Conservation (phyloP, 2,329 filamentous ascomycete genomes). For the Diaporthe sp. region DNA sequence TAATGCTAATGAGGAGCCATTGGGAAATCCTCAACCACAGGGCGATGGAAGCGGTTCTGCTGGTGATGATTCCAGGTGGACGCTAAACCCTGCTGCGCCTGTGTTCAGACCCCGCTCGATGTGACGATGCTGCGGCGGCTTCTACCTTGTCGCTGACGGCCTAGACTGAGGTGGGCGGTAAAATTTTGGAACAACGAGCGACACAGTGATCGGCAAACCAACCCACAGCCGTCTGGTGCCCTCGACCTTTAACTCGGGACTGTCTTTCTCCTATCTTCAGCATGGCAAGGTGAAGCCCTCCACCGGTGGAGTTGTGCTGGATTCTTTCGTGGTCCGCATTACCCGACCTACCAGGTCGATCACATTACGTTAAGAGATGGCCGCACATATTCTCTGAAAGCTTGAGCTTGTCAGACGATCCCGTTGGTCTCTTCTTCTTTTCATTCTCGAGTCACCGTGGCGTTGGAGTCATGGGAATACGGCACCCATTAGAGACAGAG, state of each 20-base stretch:
- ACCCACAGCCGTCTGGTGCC: background rate
- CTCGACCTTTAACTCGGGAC: background rate
- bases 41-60: background rate
- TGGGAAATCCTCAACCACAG: background rate
- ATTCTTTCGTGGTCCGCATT: background rate
- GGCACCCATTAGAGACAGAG: background rate
- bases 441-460: background rate
- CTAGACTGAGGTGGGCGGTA: background rate
- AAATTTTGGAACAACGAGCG: background rate
- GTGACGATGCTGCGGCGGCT: background rate
- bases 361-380: too few species aligned
- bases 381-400: background rate
- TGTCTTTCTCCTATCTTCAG: background rate
- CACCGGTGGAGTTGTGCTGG: background rate
- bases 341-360: background rate
- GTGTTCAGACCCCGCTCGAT: background rate
- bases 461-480: background rate
- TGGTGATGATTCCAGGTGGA: background rate
- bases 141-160: background rate
- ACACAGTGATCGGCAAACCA: background rate
- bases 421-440: background rate
- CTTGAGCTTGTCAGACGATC: background rate
- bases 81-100: slow-evolving; percentile 4
- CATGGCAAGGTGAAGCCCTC: background rate
- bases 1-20: background rate